Evolutionary conservation across 805 yeast genomes (phyloP).

Genomic region (Candida arabinofermentans): DNA sequence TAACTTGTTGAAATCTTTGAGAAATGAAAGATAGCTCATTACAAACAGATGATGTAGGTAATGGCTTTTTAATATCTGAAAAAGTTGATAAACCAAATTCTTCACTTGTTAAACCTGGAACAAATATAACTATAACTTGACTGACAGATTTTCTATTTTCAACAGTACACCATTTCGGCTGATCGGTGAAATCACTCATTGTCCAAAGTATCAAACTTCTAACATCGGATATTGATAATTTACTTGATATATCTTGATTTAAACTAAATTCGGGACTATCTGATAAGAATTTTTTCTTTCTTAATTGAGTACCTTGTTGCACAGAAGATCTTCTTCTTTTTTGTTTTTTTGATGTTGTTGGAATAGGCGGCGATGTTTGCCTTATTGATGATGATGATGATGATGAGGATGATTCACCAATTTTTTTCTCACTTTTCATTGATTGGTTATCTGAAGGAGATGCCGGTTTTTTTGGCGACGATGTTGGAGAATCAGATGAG

Average conservation of each 20-base stretch:
- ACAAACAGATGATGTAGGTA: constrained; percentile 6
- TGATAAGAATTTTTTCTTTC: constrained; percentile 31
- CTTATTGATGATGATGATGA: not conserved
- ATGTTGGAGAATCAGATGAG: constrained; percentile 3
- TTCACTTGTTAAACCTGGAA: constrained; percentile 57
- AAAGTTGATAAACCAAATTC: constrained; percentile 36
- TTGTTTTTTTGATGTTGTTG: constrained; percentile 22
- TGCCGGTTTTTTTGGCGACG: constrained; percentile 26
- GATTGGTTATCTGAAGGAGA: constrained; percentile 9
- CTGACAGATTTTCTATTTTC: constrained; percentile 43
- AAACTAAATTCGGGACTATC: constrained; percentile 21
- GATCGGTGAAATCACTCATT: constrained; percentile 36
- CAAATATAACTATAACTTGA: constrained; percentile 54
- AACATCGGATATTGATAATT: constrained; percentile 36
- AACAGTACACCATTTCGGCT: constrained; percentile 49
- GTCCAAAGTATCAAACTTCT: constrained; percentile 44
- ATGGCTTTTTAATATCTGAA: constrained; percentile 10
- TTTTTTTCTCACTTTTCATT: too few relatives aligned
- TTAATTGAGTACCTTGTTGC: constrained; percentile 25
- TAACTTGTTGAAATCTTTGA: constrained; percentile 35
- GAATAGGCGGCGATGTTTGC: not conserved
- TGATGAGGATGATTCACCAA: not conserved
- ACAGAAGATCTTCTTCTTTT: constrained; percentile 39
- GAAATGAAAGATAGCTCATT: constrained; percentile 32
- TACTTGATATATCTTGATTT: constrained; percentile 17